A percentile compares a stretch with the other conserved stretches of the same genome.
Conservation (phyloP, 2,329 filamentous ascomycete genomes). For the Fusarium verrucosum region DNA sequence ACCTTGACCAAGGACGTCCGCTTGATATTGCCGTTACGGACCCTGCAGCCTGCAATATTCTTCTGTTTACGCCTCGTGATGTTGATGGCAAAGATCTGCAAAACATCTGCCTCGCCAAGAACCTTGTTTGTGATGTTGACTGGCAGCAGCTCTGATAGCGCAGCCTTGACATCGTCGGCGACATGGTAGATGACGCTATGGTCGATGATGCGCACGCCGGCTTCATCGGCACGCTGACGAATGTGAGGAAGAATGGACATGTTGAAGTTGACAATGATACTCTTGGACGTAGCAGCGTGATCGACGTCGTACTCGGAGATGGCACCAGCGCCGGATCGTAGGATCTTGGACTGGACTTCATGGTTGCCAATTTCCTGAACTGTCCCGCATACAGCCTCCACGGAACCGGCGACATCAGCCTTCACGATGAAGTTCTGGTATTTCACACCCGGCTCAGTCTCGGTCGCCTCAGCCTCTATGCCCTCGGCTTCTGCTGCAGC, state of each 20-base stretch:
- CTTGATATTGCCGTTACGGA: conserved; percentile 80
- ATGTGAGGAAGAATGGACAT: conserved; percentile 73
- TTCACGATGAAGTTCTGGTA: conserved; percentile 86
- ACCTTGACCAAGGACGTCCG: conserved; percentile 74
- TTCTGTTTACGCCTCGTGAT: conserved; percentile 74
- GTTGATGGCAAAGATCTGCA: conserved; percentile 85
- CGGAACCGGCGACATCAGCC: conserved; percentile 91
- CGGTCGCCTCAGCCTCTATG: conserved; percentile 52
- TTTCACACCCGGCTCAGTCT: conserved; percentile 55
- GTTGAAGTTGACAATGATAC: conserved; percentile 89
- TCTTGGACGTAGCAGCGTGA: conserved; percentile 80
- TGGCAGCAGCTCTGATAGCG: conserved; percentile 74
- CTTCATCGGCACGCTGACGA: conserved; percentile 71
- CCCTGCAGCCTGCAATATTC: conserved; percentile 86
- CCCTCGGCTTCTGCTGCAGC: conserved; percentile 50
- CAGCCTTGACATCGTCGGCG: conserved; percentile 74
- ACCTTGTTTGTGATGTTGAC: conserved; percentile 75
- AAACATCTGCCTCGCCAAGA: conserved; percentile 86
- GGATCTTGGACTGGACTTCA: conserved; percentile 79
- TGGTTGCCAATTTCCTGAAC: conserved; percentile 83
- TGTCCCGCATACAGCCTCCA: conserved; percentile 85
- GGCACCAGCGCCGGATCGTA: conserved; percentile 80
- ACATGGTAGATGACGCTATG: conserved; percentile 88
- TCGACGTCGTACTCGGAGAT: conserved; percentile 89
- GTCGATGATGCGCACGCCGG: conserved; percentile 80